These are phyloP conservation scores for Phytopythium oedochilum DNA, from an alignment of 352 stramenopile species.

Conservation along the genomic window DNA sequence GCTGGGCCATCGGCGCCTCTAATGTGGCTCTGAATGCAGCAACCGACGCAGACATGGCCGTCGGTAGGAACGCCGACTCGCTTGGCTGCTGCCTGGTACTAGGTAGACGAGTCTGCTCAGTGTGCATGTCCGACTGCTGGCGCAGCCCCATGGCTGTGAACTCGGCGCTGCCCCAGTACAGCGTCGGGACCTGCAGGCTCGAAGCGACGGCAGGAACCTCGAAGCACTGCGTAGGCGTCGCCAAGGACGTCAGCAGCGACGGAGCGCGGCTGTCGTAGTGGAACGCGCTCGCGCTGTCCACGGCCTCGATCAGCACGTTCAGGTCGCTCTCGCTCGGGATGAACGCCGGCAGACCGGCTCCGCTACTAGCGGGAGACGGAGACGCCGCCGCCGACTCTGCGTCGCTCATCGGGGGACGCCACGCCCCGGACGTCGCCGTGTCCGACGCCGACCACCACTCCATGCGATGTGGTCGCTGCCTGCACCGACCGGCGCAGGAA, in stretches of 20 bases:
- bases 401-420: neutral
- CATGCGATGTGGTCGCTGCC: neutral
- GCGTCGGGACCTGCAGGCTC: neutral
- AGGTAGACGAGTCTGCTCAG: too few species aligned
- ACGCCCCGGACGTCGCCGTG: neutral
- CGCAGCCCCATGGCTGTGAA: too few species aligned
- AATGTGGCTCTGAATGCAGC: too few species aligned
- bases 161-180: neutral
- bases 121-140: too few species aligned
- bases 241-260: neutral
- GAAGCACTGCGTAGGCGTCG: neutral
- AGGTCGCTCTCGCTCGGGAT: neutral
- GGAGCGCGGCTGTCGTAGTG: neutral
- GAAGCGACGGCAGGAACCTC: neutral
- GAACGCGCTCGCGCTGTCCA: neutral
- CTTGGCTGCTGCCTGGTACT: too few species aligned
- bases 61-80: too few species aligned
- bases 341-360: neutral
- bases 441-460: neutral
- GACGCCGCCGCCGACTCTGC: neutral
- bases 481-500: neutral
- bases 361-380: neutral
- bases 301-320: neutral
- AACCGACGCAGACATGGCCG: too few species aligned
- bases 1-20: neutral